Conservation (phyloP, 108 stramenopile species). For the Cylindrotheca closterium region DNA sequence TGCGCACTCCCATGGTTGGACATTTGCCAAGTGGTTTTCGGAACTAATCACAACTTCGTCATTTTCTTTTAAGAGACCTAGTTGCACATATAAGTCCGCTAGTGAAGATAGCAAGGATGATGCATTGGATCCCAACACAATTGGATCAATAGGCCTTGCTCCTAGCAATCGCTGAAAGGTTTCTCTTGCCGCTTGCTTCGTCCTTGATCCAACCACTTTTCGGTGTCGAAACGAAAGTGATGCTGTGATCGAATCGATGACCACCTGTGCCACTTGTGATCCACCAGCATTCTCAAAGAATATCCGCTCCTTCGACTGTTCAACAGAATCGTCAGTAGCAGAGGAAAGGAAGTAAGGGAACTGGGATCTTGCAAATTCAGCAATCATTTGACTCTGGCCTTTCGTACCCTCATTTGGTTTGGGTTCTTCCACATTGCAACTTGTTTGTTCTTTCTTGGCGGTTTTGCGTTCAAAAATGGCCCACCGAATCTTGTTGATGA, state of each 20-base stretch:
- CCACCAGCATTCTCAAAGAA: slow-evolving; percentile 90
- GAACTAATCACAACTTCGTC: slow-evolving; percentile 80
- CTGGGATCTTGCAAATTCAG: slow-evolving; percentile 51
- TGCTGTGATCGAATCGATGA: slow-evolving; percentile 41
- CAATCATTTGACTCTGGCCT: slow-evolving; percentile 5
- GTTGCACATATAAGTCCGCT: slow-evolving; percentile 35
- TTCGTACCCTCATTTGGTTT: slow-evolving; percentile 29
- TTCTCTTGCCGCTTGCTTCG: slow-evolving; percentile 45
- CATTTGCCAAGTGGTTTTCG: slow-evolving; percentile 83
- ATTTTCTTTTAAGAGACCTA: slow-evolving; percentile 27
- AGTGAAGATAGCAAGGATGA: slow-evolving; percentile 57
- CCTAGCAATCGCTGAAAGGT: slow-evolving; percentile 48
- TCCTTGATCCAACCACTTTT: slow-evolving; percentile 42
- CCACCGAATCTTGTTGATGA: slow-evolving; percentile 84
- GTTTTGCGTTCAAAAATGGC: slow-evolving; percentile 64
- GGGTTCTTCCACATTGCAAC: neutral
- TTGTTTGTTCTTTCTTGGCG: slow-evolving; percentile 7
- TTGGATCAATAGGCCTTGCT: slow-evolving; percentile 14
- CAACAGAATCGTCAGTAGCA: neutral
- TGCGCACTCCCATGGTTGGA: slow-evolving; percentile 67
- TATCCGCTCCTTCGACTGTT: slow-evolving; percentile 17
- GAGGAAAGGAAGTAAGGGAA: slow-evolving; percentile 65
- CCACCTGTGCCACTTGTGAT: slow-evolving; percentile 68
- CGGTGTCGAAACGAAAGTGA: slow-evolving; percentile 64
- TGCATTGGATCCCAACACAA: slow-evolving; percentile 68